Evolutionary conservation across 176 grass and related monocot genomes (phyloP).

Genomic region (Bonia amplexicaulis): DNA sequence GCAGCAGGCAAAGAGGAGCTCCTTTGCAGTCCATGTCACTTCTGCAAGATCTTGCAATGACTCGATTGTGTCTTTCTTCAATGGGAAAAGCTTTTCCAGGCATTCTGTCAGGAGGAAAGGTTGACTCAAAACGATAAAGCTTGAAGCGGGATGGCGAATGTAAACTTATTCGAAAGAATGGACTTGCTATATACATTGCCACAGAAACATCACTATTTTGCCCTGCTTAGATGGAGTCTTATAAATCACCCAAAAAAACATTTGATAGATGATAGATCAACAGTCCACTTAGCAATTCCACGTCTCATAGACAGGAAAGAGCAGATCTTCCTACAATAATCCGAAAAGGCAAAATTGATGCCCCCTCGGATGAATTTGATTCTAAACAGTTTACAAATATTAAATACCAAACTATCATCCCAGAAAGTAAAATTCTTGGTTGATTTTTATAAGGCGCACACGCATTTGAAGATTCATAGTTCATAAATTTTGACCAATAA

Average conservation of each 20-base stretch:
- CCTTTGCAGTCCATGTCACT: slow-evolving; percentile 90
- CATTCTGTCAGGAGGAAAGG: slow-evolving; percentile 52
- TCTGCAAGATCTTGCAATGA: slow-evolving; percentile 79
- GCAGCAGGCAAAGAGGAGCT: slow-evolving; percentile 90
- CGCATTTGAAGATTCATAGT: no score
- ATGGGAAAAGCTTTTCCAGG: slow-evolving; percentile 74
- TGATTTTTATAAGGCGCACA: no score
- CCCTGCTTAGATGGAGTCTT: not conserved
- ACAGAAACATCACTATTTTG: not conserved
- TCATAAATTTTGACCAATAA: no score
- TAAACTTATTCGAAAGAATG: not conserved
- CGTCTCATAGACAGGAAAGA: not conserved
- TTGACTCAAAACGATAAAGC: not conserved
- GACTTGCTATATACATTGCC: not conserved
- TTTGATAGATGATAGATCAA: not conserved
- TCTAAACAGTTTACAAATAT: not conserved
- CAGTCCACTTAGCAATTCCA: not conserved
- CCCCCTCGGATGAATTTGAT: not conserved
- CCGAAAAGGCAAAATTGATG: not conserved
- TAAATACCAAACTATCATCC: not conserved
- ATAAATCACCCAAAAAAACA: not conserved
- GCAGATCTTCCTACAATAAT: not conserved
- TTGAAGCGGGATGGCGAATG: not conserved
- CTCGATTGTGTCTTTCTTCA: slow-evolving; percentile 56
- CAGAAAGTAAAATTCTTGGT: not conserved